Conservation (phyloP, 1,284 basidiomycete genomes). For the Heliocybe sulcata region DNA sequence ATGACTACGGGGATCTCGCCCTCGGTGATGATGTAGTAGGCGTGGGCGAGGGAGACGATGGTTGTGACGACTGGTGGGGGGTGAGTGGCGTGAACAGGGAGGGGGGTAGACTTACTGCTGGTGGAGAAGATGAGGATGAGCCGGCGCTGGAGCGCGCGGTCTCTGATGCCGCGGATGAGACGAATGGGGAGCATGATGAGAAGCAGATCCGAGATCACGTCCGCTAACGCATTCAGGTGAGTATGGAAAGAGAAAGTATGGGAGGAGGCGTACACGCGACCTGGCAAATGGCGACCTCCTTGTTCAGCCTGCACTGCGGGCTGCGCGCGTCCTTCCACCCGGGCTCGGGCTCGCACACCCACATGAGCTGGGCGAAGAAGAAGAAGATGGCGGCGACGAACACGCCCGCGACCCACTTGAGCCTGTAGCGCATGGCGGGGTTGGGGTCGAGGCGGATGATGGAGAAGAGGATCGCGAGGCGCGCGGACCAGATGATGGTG, state of each 20-base stretch:
- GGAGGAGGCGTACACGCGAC: conserved; percentile 22
- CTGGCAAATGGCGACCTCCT: conserved; percentile 30
- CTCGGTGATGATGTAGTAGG: conserved; percentile 24
- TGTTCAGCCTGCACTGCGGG: conserved; percentile 29
- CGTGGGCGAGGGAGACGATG: conserved; percentile 33
- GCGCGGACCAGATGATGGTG: conserved; percentile 35
- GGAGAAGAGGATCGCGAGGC: conserved; percentile 38
- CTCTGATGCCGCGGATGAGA: conserved; percentile 25
- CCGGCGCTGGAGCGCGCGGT: too few relatives aligned
- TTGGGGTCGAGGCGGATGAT: conserved; percentile 37
- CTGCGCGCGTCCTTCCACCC: conserved; percentile 25
- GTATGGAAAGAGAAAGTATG: background rate
- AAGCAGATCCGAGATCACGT: conserved; percentile 28
- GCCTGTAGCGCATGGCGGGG: conserved; percentile 13
- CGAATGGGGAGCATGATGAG: conserved; percentile 28
- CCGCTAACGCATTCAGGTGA: conserved; percentile 20
- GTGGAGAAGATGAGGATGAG: conserved; percentile 33
- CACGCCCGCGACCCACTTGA: conserved; percentile 20
- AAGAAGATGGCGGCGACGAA: conserved; percentile 22
- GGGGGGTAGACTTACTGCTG: conserved; percentile 19
- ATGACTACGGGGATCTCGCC: conserved; percentile 26
- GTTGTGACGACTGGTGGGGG: conserved; percentile 28
- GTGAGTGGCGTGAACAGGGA: too few relatives aligned
- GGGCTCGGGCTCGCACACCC: conserved; percentile 29
- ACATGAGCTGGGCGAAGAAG: conserved; percentile 30